Conservation (phyloP, 192 early-diverging fungal species). For the Coemansia sp. region DNA sequence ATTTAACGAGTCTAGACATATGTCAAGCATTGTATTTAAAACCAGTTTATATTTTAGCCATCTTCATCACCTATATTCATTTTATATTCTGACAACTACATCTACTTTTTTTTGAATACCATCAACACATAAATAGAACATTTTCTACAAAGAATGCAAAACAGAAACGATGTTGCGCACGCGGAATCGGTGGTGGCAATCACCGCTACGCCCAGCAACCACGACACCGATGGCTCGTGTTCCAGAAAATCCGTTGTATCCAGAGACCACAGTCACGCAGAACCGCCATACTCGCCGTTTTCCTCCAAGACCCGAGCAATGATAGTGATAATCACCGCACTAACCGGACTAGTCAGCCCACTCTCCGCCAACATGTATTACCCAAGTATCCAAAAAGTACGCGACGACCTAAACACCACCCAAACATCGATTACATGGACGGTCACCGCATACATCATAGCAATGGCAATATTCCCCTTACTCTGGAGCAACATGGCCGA, state of each 20-base stretch:
- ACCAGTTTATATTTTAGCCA: too few species aligned
- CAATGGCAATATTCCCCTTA: conserved; percentile 56
- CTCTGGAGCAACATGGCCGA: conserved; percentile 59
- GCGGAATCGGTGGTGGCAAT: background rate
- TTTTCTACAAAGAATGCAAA: background rate
- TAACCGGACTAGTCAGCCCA: conserved; percentile 52
- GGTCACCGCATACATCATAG: conserved; percentile 51
- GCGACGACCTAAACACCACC: conserved; percentile 46
- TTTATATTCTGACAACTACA: too few species aligned
- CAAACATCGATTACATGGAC: conserved; percentile 47
- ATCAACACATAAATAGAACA: too few species aligned
- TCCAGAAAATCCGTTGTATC: background rate
- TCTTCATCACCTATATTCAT: too few species aligned
- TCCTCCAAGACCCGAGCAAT: conserved; percentile 21
- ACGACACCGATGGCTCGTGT: background rate
- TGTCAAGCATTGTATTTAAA: too few species aligned
- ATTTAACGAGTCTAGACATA: too few species aligned
- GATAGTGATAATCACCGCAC: conserved; percentile 45
- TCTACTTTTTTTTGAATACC: too few species aligned
- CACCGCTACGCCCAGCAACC: background rate
- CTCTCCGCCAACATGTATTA: conserved; percentile 56
- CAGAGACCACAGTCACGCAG: background rate
- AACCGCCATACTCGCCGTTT: conserved; percentile 49
- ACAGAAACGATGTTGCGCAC: background rate
- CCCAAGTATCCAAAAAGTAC: conserved; percentile 46